Conservation (phyloP, 768 basidiomycete genomes). For the Trametes sanguinea region DNA sequence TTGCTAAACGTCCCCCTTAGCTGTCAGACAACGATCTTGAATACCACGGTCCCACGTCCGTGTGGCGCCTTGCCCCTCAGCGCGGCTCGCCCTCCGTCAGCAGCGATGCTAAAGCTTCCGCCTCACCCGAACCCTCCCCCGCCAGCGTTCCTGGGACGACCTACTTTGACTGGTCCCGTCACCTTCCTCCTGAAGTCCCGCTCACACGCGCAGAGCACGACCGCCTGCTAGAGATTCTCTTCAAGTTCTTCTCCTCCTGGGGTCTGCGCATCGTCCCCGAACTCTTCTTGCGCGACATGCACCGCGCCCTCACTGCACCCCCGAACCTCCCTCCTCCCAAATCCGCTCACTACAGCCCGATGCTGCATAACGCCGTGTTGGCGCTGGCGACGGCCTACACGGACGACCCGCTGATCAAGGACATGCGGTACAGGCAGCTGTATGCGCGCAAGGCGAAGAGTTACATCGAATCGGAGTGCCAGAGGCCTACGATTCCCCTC, state of each 20-base stretch:
- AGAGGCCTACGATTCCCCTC: slow-evolving; percentile 42
- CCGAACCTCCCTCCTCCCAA: slow-evolving; percentile 36
- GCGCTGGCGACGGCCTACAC: slow-evolving; percentile 42
- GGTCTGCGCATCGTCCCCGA: slow-evolving; percentile 42
- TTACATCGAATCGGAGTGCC: slow-evolving; percentile 42
- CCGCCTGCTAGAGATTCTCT: slow-evolving; percentile 39
- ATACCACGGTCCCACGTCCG: slow-evolving; percentile 34
- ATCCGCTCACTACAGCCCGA: slow-evolving; percentile 65
- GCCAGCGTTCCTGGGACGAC: slow-evolving; percentile 13
- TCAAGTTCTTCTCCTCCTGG: slow-evolving; percentile 44
- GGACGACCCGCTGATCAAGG: slow-evolving; percentile 39
- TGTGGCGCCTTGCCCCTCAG: slow-evolving; percentile 34
- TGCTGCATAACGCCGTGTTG: slow-evolving; percentile 70
- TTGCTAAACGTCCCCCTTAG: slow-evolving; percentile 12
- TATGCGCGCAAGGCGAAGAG: slow-evolving; percentile 43
- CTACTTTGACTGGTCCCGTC: slow-evolving; percentile 34
- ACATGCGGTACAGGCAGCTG: slow-evolving; percentile 30
- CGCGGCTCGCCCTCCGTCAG: slow-evolving; percentile 16
- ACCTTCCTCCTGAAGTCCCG: slow-evolving; percentile 34
- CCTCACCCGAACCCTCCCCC: slow-evolving; percentile 16
- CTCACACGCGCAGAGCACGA: slow-evolving; percentile 35
- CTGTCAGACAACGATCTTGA: slow-evolving; percentile 32
- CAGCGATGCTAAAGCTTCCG: slow-evolving; percentile 16
- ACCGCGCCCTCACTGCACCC: slow-evolving; percentile 36
- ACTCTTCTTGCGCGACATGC: slow-evolving; percentile 46